Evolutionary conservation across 2,329 filamentous ascomycete genomes (phyloP).

Genomic region (Scopulariopsis brevicaulis): DNA sequence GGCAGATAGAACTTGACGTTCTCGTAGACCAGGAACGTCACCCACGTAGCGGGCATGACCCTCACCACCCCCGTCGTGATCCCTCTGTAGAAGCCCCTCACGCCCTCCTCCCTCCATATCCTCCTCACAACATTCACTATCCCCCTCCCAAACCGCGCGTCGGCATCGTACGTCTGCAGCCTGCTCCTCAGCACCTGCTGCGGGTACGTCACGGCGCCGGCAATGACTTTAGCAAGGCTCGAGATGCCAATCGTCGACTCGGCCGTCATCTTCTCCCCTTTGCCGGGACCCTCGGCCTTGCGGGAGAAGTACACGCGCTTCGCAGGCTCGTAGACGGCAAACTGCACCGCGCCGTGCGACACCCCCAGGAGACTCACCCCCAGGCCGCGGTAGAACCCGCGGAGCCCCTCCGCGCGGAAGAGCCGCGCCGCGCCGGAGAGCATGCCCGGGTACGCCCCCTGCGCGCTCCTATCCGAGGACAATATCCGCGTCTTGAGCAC

Average conservation of each 20-base stretch:
- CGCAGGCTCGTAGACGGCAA: conserved; percentile 78
- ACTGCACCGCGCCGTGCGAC: conserved; percentile 87
- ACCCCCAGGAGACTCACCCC: conserved; percentile 77
- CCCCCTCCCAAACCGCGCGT: conserved; percentile 60
- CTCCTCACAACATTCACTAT: conserved; percentile 57
- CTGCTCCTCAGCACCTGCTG: conserved; percentile 87
- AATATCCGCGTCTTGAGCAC: conserved; percentile 97
- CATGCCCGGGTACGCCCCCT: conserved; percentile 75
- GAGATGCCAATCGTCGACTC: conserved; percentile 73
- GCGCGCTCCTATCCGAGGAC: conserved; percentile 61
- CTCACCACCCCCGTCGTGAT: conserved; percentile 80
- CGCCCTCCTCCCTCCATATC: conserved; percentile 70
- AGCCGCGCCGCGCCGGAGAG: conserved; percentile 57
- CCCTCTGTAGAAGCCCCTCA: conserved; percentile 82
- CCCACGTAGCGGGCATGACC: conserved; percentile 88
- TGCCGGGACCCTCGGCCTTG: neutral
- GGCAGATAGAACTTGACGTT: conserved; percentile 70
- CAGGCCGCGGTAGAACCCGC: conserved; percentile 81
- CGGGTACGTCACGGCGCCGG: conserved; percentile 84
- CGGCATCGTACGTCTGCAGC: conserved; percentile 80
- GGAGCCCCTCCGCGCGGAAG: conserved; percentile 56
- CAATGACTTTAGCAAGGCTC: conserved; percentile 72
- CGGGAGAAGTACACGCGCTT: conserved; percentile 43
- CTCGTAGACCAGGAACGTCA: conserved; percentile 95
- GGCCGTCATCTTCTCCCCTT: conserved; percentile 27